Conservation (phyloP, 1,284 basidiomycete genomes). For the Moesziomyces antarcticus region DNA sequence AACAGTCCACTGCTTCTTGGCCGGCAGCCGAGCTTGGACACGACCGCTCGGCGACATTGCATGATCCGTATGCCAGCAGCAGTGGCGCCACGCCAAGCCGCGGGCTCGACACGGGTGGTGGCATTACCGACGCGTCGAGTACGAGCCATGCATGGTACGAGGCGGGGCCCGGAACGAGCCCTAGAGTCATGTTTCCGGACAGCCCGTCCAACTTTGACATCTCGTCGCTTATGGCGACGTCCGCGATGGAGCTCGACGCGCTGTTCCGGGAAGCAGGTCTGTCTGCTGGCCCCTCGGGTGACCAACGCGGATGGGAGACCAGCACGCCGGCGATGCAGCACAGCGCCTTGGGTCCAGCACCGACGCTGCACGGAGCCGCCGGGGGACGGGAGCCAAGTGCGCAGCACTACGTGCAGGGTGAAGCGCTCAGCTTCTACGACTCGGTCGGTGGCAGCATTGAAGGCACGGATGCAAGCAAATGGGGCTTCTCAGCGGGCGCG, state of each 20-base stretch:
- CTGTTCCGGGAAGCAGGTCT: constrained; percentile 42
- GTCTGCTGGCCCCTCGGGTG: constrained; percentile 30
- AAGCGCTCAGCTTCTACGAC: constrained; percentile 19
- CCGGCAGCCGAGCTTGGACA: constrained; percentile 1
- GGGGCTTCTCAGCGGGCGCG: constrained; percentile 6
- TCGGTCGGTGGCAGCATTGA: constrained; percentile 1
- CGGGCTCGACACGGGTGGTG: constrained; percentile 19
- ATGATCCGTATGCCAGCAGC: constrained; percentile 18
- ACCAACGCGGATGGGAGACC: constrained; percentile 20
- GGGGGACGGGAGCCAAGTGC: constrained; percentile 7
- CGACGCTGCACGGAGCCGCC: not conserved
- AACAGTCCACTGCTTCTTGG: constrained; percentile 8
- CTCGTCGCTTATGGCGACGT: constrained; percentile 43
- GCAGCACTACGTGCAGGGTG: constrained; percentile 7
- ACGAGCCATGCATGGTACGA: constrained; percentile 21
- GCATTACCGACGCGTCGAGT: constrained; percentile 7
- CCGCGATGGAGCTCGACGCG: constrained; percentile 50
- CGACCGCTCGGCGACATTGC: constrained; percentile 1
- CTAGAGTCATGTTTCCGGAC: constrained; percentile 31
- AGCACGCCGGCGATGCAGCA: not conserved
- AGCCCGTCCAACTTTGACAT: constrained; percentile 49
- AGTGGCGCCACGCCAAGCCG: constrained; percentile 35
- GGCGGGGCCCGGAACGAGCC: constrained; percentile 25
- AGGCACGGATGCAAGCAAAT: constrained; percentile 8
- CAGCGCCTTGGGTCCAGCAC: not conserved